Evolutionary conservation across 768 basidiomycete genomes (phyloP).

Genomic region (Suillus hirtellus): DNA sequence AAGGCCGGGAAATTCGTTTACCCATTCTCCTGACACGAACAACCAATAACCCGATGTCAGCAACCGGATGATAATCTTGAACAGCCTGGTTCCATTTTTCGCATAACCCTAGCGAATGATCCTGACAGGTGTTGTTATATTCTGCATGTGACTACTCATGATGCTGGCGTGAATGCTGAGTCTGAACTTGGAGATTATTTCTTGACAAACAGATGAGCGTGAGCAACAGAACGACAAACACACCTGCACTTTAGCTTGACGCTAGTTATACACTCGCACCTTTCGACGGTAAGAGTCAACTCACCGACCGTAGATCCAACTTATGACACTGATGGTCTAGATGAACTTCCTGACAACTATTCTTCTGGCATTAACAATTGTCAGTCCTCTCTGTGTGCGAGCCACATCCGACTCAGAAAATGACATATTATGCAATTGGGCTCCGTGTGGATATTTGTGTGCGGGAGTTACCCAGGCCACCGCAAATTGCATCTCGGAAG

Average conservation of each 20-base stretch:
- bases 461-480: neutral
- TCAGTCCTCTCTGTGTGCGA: neutral
- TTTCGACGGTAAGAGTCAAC: neutral
- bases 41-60: neutral
- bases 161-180: neutral
- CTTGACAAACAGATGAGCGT: neutral
- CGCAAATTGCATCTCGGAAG: neutral
- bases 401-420: neutral
- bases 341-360: neutral
- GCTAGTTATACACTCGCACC: neutral
- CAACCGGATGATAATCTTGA: neutral
- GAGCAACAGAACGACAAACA: neutral
- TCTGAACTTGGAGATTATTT: neutral
- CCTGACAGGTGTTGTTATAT: too few relatives aligned
- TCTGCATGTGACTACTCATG: neutral
- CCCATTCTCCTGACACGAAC: neutral
- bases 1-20: neutral
- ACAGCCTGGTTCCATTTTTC: neutral
- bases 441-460: constrained; percentile 9
- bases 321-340: neutral
- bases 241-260: neutral
- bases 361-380: neutral
- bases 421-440: constrained; percentile 10
- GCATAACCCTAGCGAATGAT: neutral
- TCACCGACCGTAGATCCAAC: neutral